A percentile compares a stretch with the other conserved stretches of the same genome.
Conservation (phyloP, 2,329 filamentous ascomycete genomes). For the Xylariaceae sp. region DNA sequence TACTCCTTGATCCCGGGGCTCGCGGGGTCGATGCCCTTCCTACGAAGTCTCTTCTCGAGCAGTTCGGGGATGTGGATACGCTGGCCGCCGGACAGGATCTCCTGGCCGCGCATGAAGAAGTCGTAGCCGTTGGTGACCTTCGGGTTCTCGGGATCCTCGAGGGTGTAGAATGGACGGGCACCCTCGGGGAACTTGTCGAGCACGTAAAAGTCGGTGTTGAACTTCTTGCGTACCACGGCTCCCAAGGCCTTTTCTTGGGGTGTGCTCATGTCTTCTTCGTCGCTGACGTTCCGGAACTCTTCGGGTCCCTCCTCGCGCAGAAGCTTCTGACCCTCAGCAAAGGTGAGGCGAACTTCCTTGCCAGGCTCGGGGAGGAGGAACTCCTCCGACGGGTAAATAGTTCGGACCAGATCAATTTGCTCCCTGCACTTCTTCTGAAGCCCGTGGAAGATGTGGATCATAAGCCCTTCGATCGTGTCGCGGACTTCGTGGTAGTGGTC, state of each 20-base stretch:
- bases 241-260: slow-evolving; percentile 89
- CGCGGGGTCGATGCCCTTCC: slow-evolving; percentile 78
- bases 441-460: slow-evolving; percentile 80
- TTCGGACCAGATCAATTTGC: slow-evolving; percentile 72
- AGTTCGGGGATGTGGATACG: slow-evolving; percentile 81
- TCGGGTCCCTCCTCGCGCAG: slow-evolving; percentile 72
- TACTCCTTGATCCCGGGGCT: slow-evolving; percentile 83
- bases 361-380: slow-evolving; percentile 76
- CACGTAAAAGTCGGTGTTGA: slow-evolving; percentile 93
- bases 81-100: slow-evolving; percentile 90
- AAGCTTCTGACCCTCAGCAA: slow-evolving; percentile 76
- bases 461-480: slow-evolving; percentile 70
- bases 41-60: slow-evolving; percentile 76
- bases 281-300: slow-evolving; percentile 68
- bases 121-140: slow-evolving; percentile 61
- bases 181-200: slow-evolving; percentile 93
- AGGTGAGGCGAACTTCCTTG: slow-evolving; percentile 76
- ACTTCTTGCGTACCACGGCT: slow-evolving; percentile 82
- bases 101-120: slow-evolving; percentile 88
- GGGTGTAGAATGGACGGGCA: slow-evolving; percentile 90
- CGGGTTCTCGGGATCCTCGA: slow-evolving; percentile 61
- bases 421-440: slow-evolving; percentile 67
- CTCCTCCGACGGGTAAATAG: slow-evolving; percentile 75
- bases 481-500: slow-evolving; percentile 77
- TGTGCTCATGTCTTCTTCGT: slow-evolving; percentile 79